Base-by-base conservation (phyloP, 1,284 basidiomycete genomes). In the Amylostereum chailletii region DNA sequence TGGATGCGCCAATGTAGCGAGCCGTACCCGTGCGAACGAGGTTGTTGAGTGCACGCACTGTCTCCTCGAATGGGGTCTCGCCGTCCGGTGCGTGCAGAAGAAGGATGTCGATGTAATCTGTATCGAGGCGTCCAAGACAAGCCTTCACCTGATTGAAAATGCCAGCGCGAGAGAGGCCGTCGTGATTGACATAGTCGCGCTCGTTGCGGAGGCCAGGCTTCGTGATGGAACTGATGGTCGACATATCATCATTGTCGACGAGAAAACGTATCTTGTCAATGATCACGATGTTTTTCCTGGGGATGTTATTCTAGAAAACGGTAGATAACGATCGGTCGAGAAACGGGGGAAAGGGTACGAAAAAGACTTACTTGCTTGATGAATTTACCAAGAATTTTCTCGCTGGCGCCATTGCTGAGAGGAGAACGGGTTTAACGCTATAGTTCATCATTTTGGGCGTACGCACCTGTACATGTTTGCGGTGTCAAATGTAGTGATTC, bases 361-460 rank as follows among this genome's bases (percentile, higher is more conserved):
- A 83, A 81, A 27, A 89, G 69, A 31, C 80, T 65, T 53, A 77
- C 71, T 54, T 80, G 60, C 56, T 83, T 83, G 63, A 91, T 81
- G 3, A 83, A 86, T 57, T 83, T 82, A 10, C 88, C 86, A 40
- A 90, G 70, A 53, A 86, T 76, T 34, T 76, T 62, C 62, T 90
- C 88, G 1, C 77, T 82, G n/a, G 71, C 65, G 8, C 85, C 86
- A 54, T 80, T 77, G 19, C 19, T 19, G 19, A 19, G 19, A 19
- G 2, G 77, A 80, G 60, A 88, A 89, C 2, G 71, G 66, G 52
- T 73, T 65, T 37, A n/a, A 40, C n/a, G 5, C n/a, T 40, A n/a
- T 19, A 27, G 6, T 7, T n/a, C 39, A n/a, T 6, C 6, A 40
- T 11, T 19, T 37, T 8, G n/a, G n/a, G n/a, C n/a, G 36, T 37